Evolutionary conservation across 139 green algal genomes (phyloP).

Genomic region (Closterium sp.): DNA sequence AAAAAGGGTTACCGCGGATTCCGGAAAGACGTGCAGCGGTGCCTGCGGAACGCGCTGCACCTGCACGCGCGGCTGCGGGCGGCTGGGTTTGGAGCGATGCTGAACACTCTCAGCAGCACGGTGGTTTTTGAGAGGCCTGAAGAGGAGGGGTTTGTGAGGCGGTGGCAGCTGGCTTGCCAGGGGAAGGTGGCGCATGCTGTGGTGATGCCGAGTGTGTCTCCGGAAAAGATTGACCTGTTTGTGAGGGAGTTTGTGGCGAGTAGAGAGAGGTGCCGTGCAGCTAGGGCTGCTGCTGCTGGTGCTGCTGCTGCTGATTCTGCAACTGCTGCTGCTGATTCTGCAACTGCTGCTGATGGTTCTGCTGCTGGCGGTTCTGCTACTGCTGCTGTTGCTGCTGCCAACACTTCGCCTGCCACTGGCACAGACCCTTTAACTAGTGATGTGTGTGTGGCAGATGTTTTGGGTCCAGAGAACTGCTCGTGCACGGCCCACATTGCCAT

Average conservation of each 20-base stretch:
- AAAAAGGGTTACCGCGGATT: constrained; percentile 86
- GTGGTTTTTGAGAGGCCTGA: constrained; percentile 54
- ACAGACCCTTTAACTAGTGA: no score
- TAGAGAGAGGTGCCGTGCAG: neutral
- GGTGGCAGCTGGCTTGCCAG: constrained; percentile 79
- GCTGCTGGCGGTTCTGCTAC: no score
- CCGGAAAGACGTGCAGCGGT: constrained; percentile 75
- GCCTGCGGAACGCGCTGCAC: constrained; percentile 40
- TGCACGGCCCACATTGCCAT: no score
- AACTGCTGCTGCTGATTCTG: no score
- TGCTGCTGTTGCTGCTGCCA: neutral
- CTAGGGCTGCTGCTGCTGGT: no score
- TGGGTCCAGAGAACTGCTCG: no score
- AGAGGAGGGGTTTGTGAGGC: constrained; percentile 41
- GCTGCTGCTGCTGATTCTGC: neutral
- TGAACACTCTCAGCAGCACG: constrained; percentile 53
- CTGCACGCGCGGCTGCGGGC: constrained; percentile 25
- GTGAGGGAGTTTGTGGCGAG: constrained; percentile 72
- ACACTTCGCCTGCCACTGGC: no score
- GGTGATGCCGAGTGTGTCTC: constrained; percentile 94
- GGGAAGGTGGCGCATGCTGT: constrained; percentile 94
- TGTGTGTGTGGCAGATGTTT: no score
- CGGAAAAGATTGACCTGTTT: constrained; percentile 89
- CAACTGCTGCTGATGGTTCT: neutral
- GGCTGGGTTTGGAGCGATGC: constrained; percentile 35